Conservation (phyloP, 2,329 filamentous ascomycete genomes). For the Aurifilum marmelostoma region DNA sequence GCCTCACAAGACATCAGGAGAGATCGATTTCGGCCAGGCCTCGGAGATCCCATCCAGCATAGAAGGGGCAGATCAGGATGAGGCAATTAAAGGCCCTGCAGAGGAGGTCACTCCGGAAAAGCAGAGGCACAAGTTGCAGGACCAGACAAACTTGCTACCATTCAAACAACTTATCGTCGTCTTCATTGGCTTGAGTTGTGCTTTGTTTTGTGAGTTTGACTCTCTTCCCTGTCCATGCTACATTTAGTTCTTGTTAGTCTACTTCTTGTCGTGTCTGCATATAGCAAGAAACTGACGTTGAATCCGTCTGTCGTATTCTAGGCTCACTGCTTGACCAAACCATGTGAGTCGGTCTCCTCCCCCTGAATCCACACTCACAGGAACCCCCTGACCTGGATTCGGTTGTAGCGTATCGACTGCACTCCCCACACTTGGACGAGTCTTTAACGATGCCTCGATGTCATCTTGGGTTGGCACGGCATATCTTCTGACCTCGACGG, state of each 20-base stretch:
- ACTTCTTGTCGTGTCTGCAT: neutral
- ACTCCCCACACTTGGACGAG: conserved; percentile 15
- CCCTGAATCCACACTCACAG: too few relatives aligned
- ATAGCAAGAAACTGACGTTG: neutral
- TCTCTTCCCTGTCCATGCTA: neutral
- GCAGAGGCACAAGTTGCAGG: conserved; percentile 10
- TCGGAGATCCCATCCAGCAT: neutral
- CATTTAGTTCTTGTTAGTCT: neutral
- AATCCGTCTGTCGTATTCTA: neutral
- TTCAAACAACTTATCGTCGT: conserved; percentile 13
- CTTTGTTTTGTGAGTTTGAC: conserved; percentile 11
- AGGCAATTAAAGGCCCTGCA: neutral
- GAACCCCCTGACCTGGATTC: neutral
- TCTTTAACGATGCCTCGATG: conserved; percentile 28
- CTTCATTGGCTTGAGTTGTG: conserved; percentile 16
- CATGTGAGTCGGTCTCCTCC: neutral
- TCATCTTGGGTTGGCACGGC: conserved; percentile 56
- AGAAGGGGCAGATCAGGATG: neutral
- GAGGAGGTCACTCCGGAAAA: neutral
- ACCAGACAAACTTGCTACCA: conserved; percentile 15
- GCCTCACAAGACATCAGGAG: neutral
- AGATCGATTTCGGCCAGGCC: neutral
- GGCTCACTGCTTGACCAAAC: conserved; percentile 17
- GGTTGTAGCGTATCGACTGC: conserved; percentile 11
- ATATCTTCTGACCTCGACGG: conserved; percentile 57